phyloP scores from a whole-genome alignment of 108 stramenopile genomes.

The Craspedostauros australis region DNA sequence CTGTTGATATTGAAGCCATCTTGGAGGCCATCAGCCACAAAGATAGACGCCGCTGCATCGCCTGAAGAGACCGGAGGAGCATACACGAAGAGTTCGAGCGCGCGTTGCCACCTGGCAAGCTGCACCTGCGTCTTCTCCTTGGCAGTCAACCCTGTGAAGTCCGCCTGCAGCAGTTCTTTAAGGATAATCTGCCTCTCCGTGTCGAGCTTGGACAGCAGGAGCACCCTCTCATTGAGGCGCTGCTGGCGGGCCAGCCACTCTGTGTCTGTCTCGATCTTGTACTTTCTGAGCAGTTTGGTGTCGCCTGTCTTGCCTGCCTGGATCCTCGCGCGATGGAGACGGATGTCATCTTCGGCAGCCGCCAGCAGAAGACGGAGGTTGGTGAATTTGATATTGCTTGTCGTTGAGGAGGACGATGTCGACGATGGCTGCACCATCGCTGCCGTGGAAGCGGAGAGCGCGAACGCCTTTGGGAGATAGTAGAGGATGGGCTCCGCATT shows the following conservation, averaged over 20 bases:
- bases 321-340: constrained; percentile 45
- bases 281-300: constrained; percentile 22
- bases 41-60: neutral
- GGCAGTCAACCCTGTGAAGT: constrained; percentile 34
- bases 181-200: constrained; percentile 29
- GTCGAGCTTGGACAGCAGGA: constrained; percentile 22
- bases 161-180: constrained; percentile 14
- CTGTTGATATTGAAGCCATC: neutral
- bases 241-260: constrained; percentile 27
- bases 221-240: constrained; percentile 30
- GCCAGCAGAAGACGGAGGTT: constrained; percentile 27
- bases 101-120: constrained; percentile 67
- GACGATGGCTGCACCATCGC: neutral
- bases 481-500: constrained; percentile 33
- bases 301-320: constrained; percentile 31
- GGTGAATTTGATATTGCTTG: constrained; percentile 9
- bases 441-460: neutral
- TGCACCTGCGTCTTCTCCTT: constrained; percentile 50
- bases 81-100: constrained; percentile 73
- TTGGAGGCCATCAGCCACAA: neutral
- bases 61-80: constrained; percentile 29
- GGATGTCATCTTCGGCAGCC: constrained; percentile 52
- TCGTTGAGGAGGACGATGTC: neutral
- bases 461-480: constrained; percentile 18
- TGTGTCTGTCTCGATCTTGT: constrained; percentile 33